phyloP scores from a whole-genome alignment of 441 rosid species.

The Daphne laureola region DNA sequence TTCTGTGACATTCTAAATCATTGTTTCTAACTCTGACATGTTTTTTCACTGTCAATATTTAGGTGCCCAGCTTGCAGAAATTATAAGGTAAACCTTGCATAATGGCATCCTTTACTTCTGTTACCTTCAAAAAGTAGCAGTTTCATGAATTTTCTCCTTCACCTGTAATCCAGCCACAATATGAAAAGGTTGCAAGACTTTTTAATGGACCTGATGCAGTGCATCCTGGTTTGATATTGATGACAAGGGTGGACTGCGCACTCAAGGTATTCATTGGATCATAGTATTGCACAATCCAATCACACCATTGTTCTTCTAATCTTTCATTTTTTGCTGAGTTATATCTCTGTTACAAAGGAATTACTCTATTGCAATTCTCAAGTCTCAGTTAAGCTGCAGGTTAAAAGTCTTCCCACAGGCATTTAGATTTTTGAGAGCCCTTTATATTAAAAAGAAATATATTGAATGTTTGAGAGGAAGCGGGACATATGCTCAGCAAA shows the following conservation, averaged over 20 bases:
- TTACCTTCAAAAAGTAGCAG: neutral
- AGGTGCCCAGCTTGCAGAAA: constrained; percentile 99
- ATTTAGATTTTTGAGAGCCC: no score
- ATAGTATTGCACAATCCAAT: constrained; percentile 2
- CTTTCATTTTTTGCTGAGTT: no score
- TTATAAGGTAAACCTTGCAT: constrained; percentile 57
- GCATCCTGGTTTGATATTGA: constrained; percentile 77
- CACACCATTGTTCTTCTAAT: neutral
- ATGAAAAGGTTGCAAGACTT: constrained; percentile 91
- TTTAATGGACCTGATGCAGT: constrained; percentile 89
- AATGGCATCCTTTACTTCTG: constrained; percentile 5
- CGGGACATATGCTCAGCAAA: no score
- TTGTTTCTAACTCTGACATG: no score
- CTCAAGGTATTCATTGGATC: constrained; percentile 41
- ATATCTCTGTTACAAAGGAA: no score
- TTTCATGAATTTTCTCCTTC: constrained; percentile 16
- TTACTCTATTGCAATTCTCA: no score
- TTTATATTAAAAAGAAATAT: no score
- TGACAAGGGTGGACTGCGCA: constrained; percentile 95
- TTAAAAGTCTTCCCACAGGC: no score
- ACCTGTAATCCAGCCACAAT: constrained; percentile 60
- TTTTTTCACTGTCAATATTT: constrained; percentile 17
- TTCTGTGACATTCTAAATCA: no score
- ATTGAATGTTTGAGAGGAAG: no score
- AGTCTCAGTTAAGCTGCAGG: no score